A percentile compares a stretch with the other conserved stretches of the same genome.
Conservation (phyloP, 441 rosid species). For the Gossypium davidsonii region DNA sequence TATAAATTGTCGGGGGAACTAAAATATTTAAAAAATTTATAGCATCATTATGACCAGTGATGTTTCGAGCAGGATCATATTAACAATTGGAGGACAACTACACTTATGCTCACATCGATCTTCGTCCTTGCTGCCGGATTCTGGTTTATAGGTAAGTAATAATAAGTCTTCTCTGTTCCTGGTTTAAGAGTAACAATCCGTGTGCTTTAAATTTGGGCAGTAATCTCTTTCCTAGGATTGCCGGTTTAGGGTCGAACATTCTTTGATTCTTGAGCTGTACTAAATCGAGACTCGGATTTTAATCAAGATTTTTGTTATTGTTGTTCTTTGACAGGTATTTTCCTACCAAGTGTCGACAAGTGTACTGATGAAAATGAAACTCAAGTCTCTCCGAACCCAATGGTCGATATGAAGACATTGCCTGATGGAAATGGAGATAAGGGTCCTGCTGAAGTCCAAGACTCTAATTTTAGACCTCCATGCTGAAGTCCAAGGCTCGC, state of each 20-base stretch:
- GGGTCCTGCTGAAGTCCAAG: slow-evolving; percentile 15
- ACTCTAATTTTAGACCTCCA: neutral
- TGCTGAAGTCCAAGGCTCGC: neutral
- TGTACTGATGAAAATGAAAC: slow-evolving; percentile 35
- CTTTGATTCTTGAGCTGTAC: neutral
- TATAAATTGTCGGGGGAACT: neutral
- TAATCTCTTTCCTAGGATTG: neutral
- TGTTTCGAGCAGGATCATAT: slow-evolving; percentile 41
- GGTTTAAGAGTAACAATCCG: neutral
- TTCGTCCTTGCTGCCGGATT: slow-evolving; percentile 54
- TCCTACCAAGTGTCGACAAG: slow-evolving; percentile 48
- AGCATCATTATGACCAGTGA: slow-evolving; percentile 5
- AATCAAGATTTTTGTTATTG: neutral
- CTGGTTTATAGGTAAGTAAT: slow-evolving; percentile 46
- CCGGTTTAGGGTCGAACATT: neutral
- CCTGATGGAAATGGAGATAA: slow-evolving; percentile 24
- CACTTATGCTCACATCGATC: slow-evolving; percentile 55
- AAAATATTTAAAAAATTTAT: neutral
- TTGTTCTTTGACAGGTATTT: slow-evolving; percentile 43
- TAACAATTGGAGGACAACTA: slow-evolving; percentile 56
- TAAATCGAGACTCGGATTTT: neutral
- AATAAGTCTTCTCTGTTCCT: neutral
- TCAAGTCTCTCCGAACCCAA: slow-evolving; percentile 14
- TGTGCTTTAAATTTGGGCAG: neutral
- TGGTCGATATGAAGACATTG: slow-evolving; percentile 32